Evolutionary conservation across 1,139 yeast genomes (phyloP), one percentile per base, ranked within the genome.

Genomic region (Taphrina betulina): DNA sequence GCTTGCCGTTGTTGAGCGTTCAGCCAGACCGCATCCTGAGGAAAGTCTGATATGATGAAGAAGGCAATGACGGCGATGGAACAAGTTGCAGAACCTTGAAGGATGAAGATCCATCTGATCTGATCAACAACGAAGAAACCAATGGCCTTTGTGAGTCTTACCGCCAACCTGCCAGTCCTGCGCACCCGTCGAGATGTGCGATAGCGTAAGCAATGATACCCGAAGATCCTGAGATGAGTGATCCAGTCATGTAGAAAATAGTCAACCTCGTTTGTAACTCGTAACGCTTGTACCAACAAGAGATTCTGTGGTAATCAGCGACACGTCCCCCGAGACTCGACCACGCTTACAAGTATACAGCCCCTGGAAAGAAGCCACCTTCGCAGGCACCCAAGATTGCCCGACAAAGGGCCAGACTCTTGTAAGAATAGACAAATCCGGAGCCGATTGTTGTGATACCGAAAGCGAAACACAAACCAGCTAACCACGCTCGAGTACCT

Each of bases 31-130:
- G 62, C 61, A 23, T 66, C 68, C 7, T 64, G 63, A 1, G 92
- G 92, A 35, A 84, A 81, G 53, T 88, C 90, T 3, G 92, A 92
- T 60, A 83, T 72, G 63, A 77, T 64, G 64, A 78, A 77, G 63
- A 80, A 75, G 0, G 89, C 90, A 60, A 80, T 68, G 26, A 82
- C 14, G 17, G 84, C 87, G 56, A 83, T 78, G 2, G 72, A 78
- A 29, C 82, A 64, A 2, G 88, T 79, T 36, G 82, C 74, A 50
- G 80, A 68, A n/a, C 84, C 85, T 67, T 83, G 88, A 61, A 83
- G 76, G 60, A 84, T 76, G 65, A 81, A 83, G 67, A 81, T 79
- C 88, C 89, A 83, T 45, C n/a, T n/a, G n/a, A n/a, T n/a, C n/a
- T n/a, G 2, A 10, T 83, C 88, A 61, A 83, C 76, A 59, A 83